Evolutionary conservation across 345 rosid genomes (phyloP), one percentile per base, ranked within the genome.

Genomic region (Salix dunnii): DNA sequence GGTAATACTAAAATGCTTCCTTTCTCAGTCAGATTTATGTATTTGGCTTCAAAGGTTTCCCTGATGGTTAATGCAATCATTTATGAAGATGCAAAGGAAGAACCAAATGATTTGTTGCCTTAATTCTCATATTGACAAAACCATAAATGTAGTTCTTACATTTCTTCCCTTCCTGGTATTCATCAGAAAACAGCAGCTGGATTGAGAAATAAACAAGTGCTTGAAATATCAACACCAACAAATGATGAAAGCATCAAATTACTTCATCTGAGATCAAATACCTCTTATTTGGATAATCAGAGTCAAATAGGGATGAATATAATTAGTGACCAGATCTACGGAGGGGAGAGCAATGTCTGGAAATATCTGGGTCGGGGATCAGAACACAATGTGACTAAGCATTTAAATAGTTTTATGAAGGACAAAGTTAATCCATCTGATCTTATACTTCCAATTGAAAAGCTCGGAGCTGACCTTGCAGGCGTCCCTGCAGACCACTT

Each of bases 21-120:
- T 62, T 74, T 49, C 77, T 76, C 93, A 91, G 97, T 84, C 84
- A 77, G 86, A 80, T 76, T 61, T 88, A 53, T 84, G 84, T 68
- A 76, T 76, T 82, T 85, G 74, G 83, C 74, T 58, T 85, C 76
- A 86, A 77, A 42, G 88, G 74, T 76, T 72, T 77, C 72, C 83
- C 85, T 68, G 82, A 74, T 77, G 60, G 81, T 74, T 74, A 80
- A 66, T 74, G 76, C 76, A 80, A 82, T 75, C 82, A 7, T 82
- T 76, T 85, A 82, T 74, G 86, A 80, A 78, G 85, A 82, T 77
- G 74, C 79, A 77, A 76, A 79, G 74, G 72, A 70, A 73, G 82
- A 64, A 76, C 75, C 86, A 77, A 78, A 84, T 70, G 72, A 79
- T 70, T 70, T 71, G 74, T 68, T 77, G 46, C 76, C 85, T 13